These are phyloP conservation scores for Tolypocladium pustulatum DNA, from an alignment of 2,329 filamentous ascomycete species.

Conservation along the genomic window DNA sequence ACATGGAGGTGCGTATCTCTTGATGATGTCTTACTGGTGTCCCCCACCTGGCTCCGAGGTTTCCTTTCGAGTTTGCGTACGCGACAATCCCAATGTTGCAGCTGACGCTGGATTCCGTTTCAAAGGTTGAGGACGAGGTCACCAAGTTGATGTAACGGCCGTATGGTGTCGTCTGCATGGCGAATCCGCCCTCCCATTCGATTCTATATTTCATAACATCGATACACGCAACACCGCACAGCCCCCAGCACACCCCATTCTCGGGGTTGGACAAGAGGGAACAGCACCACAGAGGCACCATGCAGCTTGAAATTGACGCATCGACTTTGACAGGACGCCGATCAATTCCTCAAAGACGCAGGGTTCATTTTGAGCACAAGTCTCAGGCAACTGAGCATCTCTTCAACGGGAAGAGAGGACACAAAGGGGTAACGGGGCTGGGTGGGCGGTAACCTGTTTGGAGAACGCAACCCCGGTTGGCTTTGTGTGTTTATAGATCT, in stretches of 20 bases:
- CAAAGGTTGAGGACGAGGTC: slow-evolving; percentile 78
- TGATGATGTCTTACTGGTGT: slow-evolving; percentile 3
- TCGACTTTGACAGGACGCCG: slow-evolving; percentile 16
- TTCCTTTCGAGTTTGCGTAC: too few relatives aligned
- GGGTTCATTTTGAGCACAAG: slow-evolving; percentile 15
- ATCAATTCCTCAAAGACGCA: slow-evolving; percentile 15
- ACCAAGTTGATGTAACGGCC: slow-evolving; percentile 72
- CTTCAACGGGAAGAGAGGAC: slow-evolving; percentile 22
- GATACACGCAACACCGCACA: background rate
- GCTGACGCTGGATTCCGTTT: slow-evolving; percentile 17
- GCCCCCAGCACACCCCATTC: background rate
- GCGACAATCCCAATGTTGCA: slow-evolving; percentile 10
- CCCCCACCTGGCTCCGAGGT: slow-evolving; percentile 1
- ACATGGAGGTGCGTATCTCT: slow-evolving; percentile 82
- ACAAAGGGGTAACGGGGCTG: slow-evolving; percentile 9
- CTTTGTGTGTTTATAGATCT: slow-evolving; percentile 31
- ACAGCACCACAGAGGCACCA: background rate
- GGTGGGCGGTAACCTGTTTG: slow-evolving; percentile 9
- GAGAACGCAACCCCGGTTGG: slow-evolving; percentile 14
- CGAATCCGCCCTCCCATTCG: background rate
- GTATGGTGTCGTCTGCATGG: background rate
- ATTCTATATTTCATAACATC: background rate
- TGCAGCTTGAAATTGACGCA: slow-evolving; percentile 15
- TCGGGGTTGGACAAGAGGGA: background rate
- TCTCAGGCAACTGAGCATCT: slow-evolving; percentile 17